Evolutionary conservation across 129 eudicot species (phyloP).

Genomic region (Arctium minus): DNA sequence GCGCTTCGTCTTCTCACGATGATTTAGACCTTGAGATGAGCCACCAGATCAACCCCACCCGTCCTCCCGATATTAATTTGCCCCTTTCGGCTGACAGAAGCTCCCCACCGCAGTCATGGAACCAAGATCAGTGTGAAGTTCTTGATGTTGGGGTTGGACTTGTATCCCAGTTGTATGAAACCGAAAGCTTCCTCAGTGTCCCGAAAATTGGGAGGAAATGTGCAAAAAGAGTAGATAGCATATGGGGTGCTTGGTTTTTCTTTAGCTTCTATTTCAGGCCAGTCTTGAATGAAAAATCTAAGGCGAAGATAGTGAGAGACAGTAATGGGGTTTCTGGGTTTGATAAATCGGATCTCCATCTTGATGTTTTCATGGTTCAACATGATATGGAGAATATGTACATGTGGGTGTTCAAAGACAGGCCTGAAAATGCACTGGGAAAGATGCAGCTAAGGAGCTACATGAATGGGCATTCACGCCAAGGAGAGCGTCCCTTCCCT

Average conservation of each 20-base stretch:
- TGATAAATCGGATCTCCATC: conserved; percentile 72
- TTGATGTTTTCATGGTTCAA: conserved; percentile 86
- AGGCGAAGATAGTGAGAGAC: conserved; percentile 56
- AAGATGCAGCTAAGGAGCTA: conserved; percentile 95
- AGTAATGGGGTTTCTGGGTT: conserved; percentile 73
- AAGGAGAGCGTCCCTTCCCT: conserved; percentile 89
- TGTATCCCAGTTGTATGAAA: conserved; percentile 60
- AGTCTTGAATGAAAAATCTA: conserved; percentile 72
- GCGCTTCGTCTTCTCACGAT: conserved; percentile 84
- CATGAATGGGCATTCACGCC: conserved; percentile 94
- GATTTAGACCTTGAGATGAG: conserved; percentile 84
- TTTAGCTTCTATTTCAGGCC: conserved; percentile 77
- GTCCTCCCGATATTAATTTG: conserved; percentile 84
- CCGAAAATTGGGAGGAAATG: conserved; percentile 68
- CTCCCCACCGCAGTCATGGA: conserved; percentile 72
- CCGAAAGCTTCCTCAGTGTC: conserved; percentile 52
- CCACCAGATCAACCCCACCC: conserved; percentile 55
- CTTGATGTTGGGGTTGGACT: conserved; percentile 76
- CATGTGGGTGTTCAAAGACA: conserved; percentile 92
- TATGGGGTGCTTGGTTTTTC: conserved; percentile 97
- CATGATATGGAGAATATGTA: conserved; percentile 97
- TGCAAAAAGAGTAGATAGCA: conserved; percentile 75
- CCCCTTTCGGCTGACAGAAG: conserved; percentile 69
- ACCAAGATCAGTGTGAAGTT: conserved; percentile 52
- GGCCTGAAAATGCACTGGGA: conserved; percentile 82